Percentiles rank a stretch among this genome's conserved stretches.
Evolutionary conservation across 2,329 filamentous ascomycete species (phyloP).

Genomic region (Claviceps capensis): DNA sequence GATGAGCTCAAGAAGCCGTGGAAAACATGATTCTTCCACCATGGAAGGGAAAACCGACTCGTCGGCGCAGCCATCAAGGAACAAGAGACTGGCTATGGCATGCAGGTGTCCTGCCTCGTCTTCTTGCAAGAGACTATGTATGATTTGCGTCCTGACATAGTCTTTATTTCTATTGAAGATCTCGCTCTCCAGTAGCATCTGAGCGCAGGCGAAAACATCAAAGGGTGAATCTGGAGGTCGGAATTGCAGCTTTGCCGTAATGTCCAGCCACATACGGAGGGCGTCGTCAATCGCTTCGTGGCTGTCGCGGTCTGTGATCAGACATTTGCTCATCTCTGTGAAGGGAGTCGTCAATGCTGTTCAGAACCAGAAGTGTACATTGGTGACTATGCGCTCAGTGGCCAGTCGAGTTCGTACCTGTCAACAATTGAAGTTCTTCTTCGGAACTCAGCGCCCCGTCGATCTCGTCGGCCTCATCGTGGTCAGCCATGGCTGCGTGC

Average conservation of each 20-base stretch:
- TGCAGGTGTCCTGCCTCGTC: conserved; percentile 72
- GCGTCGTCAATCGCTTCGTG: conserved; percentile 64
- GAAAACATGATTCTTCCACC: conserved; percentile 75
- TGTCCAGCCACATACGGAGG: conserved; percentile 68
- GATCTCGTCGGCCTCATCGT: conserved; percentile 45
- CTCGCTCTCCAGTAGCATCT: conserved; percentile 59
- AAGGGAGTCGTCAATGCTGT: conserved; percentile 7
- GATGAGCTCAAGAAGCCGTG: conserved; percentile 70
- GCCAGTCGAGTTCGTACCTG: conserved; percentile 39
- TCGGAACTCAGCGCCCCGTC: conserved; percentile 46
- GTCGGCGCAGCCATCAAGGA: conserved; percentile 72
- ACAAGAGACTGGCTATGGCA: conserved; percentile 67
- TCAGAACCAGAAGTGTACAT: not conserved
- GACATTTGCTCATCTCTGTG: conserved; percentile 33
- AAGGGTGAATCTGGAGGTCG: conserved; percentile 63
- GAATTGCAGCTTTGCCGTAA: conserved; percentile 64
- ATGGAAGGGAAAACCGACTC: conserved; percentile 74
- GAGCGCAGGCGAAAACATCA: conserved; percentile 67
- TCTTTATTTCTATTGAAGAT: conserved; percentile 64
- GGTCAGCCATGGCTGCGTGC: conserved; percentile 39
- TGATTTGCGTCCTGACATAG: conserved; percentile 85
- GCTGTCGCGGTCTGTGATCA: conserved; percentile 32
- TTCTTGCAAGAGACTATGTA: conserved; percentile 76
- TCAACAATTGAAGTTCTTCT: conserved; percentile 80
- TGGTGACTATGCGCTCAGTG: not conserved